Evolutionary conservation across 495 filamentous ascomycete genomes (phyloP), one percentile per base, ranked within the genome.

Genomic region (Daldinia decipiens): DNA sequence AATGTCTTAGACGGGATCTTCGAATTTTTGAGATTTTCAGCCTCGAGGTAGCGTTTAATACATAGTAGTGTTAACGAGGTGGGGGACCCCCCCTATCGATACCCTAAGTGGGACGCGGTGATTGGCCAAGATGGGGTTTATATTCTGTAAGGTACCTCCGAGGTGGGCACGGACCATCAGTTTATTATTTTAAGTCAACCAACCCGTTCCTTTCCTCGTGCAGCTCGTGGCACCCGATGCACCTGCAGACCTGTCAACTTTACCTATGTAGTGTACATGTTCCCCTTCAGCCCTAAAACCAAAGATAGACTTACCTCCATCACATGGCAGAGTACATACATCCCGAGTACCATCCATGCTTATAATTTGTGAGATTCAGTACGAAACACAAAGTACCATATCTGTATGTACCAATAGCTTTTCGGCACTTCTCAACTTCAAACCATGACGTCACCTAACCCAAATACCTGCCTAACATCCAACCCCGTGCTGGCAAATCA

Each of bases 1-100:
- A 53, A 68, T 69, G 73, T 75, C 73, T 74, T n/a, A 68, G 43
- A 72, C 26, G 7, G 55, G 62, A 59, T 68, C 38, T 65, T 57
- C 38, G 58, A 66, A 57, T 59, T 62, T 70, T 73, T 59, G 24
- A 59, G 53, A 63, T 50, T 67, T 72, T 71, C 58, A 74, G 72
- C 71, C 68, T 69, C 71, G 63, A 59, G 57, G 61, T 60, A 55
- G 61, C 26, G 61, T 29, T 29, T 24, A 24, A 24, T 24, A 24
- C 21, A 24, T 24, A 29, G 4, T 29, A 29, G 27, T 5, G 5
- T 58, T 56, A 24, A 56, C 13, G 17, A 34, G n/a, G 17, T 56
- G 21, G 26, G 21, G 6, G 27, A 52, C 31, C 24, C 0, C 5
- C 31, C 29, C 40, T 71, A 72, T 68, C 64, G 63, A 72, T 67